These are phyloP conservation scores for Dysphania ambrosioides DNA, from an alignment of 148 eudicot species.

Conservation along the genomic window DNA sequence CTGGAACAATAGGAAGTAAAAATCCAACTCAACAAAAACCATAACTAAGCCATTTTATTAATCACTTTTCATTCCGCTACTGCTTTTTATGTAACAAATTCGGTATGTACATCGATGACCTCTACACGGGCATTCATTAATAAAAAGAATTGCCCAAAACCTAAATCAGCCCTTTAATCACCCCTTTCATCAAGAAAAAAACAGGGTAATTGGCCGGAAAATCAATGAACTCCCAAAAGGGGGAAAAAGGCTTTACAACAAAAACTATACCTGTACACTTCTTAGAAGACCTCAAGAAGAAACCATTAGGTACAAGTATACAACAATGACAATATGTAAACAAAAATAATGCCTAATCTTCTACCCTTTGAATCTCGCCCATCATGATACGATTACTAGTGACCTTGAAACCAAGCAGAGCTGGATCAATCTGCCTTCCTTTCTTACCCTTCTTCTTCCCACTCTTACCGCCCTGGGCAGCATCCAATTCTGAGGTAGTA, in stretches of 20 bases:
- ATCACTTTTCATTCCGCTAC: neutral
- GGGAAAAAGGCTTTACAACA: conserved; percentile 26
- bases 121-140: conserved; percentile 17
- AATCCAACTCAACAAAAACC: too few relatives aligned
- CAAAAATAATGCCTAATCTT: conserved; percentile 36
- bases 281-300: neutral
- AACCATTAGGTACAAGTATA: conserved; percentile 3
- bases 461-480: conserved; percentile 42
- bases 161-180: conserved; percentile 18
- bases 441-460: conserved; percentile 89
- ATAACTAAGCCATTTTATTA: too few relatives aligned
- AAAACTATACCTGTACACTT: conserved; percentile 38
- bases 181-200: conserved; percentile 12
- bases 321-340: neutral
- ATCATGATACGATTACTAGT: conserved; percentile 91
- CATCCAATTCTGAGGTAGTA: conserved; percentile 43
- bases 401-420: conserved; percentile 94
- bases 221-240: conserved; percentile 6
- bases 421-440: conserved; percentile 86
- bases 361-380: conserved; percentile 92
- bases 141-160: conserved; percentile 19
- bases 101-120: conserved; percentile 21
- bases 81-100: conserved; percentile 1
- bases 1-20: neutral
- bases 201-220: conserved; percentile 12